A percentile compares a stretch with the other conserved stretches of the same genome.
Conservation (phyloP, 352 stramenopile species). For the Globisporangium lucens region DNA sequence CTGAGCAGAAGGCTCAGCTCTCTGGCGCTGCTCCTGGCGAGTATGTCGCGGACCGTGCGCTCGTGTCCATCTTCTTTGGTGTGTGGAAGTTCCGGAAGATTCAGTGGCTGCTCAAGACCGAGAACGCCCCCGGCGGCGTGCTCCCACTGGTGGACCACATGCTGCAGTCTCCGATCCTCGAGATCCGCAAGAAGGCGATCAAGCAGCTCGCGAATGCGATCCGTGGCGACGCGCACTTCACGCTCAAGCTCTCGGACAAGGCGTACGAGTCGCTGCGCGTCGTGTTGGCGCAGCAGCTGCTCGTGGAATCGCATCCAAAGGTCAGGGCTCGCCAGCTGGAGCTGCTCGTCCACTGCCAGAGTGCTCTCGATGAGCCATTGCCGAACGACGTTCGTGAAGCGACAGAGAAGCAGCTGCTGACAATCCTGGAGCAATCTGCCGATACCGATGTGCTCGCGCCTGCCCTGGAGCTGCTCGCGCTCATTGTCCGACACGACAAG, state of each 20-base stretch:
- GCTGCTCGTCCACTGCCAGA: constrained; percentile 42
- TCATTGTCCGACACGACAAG: constrained; percentile 26
- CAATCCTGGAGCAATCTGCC: constrained; percentile 35
- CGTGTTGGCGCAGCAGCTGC: constrained; percentile 44
- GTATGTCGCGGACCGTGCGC: constrained; percentile 42
- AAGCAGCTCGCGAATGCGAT: constrained; percentile 49
- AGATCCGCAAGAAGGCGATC: constrained; percentile 58
- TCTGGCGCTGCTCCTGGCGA: constrained; percentile 23
- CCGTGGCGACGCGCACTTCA: constrained; percentile 10
- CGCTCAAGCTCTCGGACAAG: constrained; percentile 9
- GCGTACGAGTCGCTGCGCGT: constrained; percentile 25
- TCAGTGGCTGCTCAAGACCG: constrained; percentile 11
- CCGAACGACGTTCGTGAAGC: constrained; percentile 15
- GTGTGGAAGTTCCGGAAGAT: constrained; percentile 12
- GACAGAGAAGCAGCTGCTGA: constrained; percentile 22
- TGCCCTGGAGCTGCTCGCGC: constrained; percentile 55
- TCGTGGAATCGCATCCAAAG: constrained; percentile 68
- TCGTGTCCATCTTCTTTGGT: constrained; percentile 50
- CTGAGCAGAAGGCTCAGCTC: not conserved
- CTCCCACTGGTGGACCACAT: constrained; percentile 29
- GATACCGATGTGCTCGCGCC: constrained; percentile 54
- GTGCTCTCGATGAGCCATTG: constrained; percentile 15
- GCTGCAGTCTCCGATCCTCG: constrained; percentile 41
- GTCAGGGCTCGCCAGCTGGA: constrained; percentile 51
- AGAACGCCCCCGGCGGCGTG: constrained; percentile 1